Evolutionary conservation across 768 basidiomycete genomes (phyloP), one percentile per base, ranked within the genome.

Genomic region (Pisolithus microcarpus): DNA sequence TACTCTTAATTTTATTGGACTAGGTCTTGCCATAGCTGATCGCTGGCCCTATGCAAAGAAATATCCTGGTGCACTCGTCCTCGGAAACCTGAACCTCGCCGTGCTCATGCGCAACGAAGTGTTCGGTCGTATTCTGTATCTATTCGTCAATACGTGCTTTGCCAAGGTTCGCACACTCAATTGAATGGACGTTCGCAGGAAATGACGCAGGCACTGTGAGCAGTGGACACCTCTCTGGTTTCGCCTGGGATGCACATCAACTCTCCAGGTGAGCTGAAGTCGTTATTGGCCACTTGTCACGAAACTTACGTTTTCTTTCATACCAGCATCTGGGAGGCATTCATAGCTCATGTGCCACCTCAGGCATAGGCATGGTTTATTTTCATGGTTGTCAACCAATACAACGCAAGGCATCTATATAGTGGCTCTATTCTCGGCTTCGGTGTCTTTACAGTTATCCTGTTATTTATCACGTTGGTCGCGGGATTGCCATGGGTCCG

Each of bases 61-160:
- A 50, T 85, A 84, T 58, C 77, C 82, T 16, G 82, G 85, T 57
- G 85, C 85, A 10, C 75, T 88, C 51, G 83, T 85, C 8, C 72
- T 85, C 6, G 89, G 85, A 0, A 91, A 91, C 57, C 65, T 91
- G 44, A 78, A 82, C 56, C 68, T 78, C 23, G 80, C 87, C 5
- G 81, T 91, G 50, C 73, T 91, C 19, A 79, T 87, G 73, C 76
- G 89, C 19, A 91, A 91, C 58, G 89, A 91, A 57, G 71, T 89
- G 2, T 91, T 91, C 55, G 85, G 87, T 9, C 83, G 89, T n/a
- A 65, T 81, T 34, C 61, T 91, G 13, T 91, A 90, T 62, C 65
- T 82, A 43, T 58, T 82, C 19, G 75, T 87, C 54, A 91, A 87
- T 62, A 85, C 80, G 0, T 65, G 76, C 26, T 89, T 91, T 55